Conservation (phyloP, 2,329 filamentous ascomycete genomes). For the Sporothrix schenckii region DNA sequence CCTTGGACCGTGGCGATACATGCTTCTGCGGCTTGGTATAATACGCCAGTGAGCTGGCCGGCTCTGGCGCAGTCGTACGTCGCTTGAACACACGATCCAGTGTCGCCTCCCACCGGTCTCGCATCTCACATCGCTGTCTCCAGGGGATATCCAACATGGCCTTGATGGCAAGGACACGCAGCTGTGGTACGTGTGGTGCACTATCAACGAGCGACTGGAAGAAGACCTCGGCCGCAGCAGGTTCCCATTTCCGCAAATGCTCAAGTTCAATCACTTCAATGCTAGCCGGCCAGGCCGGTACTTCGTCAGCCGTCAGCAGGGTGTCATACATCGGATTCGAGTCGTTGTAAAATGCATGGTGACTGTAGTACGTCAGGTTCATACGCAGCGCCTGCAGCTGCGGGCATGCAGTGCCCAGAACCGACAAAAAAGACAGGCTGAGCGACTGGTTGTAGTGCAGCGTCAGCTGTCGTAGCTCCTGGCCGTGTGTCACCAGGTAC, state of each 20-base stretch:
- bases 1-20: neutral
- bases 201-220: constrained; percentile 76
- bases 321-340: constrained; percentile 74
- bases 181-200: constrained; percentile 64
- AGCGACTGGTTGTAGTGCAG: constrained; percentile 80
- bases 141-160: constrained; percentile 79
- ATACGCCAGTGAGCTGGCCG: constrained; percentile 36
- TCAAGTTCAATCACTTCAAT: constrained; percentile 74
- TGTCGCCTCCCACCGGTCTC: constrained; percentile 74
- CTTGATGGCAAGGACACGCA: constrained; percentile 73
- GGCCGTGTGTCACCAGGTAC: constrained; percentile 70
- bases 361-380: constrained; percentile 77
- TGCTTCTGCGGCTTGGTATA: constrained; percentile 16
- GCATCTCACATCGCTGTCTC: constrained; percentile 78
- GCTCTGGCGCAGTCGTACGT: constrained; percentile 37
- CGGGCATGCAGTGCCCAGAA: constrained; percentile 69
- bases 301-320: constrained; percentile 64
- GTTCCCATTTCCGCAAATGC: constrained; percentile 74
- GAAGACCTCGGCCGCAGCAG: constrained; percentile 71
- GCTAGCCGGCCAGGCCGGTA: constrained; percentile 76
- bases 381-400: constrained; percentile 70
- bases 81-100: constrained; percentile 69
- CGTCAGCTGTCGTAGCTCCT: constrained; percentile 65
- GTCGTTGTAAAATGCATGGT: constrained; percentile 68
- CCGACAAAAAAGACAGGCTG: constrained; percentile 71